phyloP scores from a whole-genome alignment of 345 rosid species.

The Eutrema japonicum region DNA sequence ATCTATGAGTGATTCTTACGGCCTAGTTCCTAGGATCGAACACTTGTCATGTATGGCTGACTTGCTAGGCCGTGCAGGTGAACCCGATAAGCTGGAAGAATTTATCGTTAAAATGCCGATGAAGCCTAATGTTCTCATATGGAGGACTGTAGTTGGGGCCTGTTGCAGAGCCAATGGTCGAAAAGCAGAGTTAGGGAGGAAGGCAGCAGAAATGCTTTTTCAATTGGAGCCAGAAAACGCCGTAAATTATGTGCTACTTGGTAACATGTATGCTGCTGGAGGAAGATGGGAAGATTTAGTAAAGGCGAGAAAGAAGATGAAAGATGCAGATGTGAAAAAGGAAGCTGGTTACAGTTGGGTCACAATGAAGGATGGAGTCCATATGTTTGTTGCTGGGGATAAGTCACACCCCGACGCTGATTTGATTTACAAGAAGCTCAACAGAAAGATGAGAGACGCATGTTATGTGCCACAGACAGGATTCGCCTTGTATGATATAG shows the following conservation, averaged over 20 bases:
- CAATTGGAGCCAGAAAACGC: conserved; percentile 83
- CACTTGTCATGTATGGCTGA: conserved; percentile 94
- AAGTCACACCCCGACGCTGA: conserved; percentile 67
- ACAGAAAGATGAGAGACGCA: conserved; percentile 67
- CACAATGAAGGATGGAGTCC: conserved; percentile 88
- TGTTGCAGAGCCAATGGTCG: conserved; percentile 70
- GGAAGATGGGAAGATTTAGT: conserved; percentile 85
- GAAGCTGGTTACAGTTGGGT: conserved; percentile 99
- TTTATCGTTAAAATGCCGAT: conserved; percentile 71
- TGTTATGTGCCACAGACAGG: conserved; percentile 81
- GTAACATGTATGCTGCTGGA: conserved; percentile 88
- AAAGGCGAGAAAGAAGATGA: conserved; percentile 72
- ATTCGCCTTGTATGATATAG: conserved; percentile 78
- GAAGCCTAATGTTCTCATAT: conserved; percentile 77
- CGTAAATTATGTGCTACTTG: conserved; percentile 82
- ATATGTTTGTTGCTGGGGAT: conserved; percentile 85
- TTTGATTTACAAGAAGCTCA: conserved; percentile 69
- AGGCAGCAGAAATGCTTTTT: conserved; percentile 79
- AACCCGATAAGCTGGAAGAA: conserved; percentile 68
- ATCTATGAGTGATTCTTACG: conserved; percentile 64
- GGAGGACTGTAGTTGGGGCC: conserved; percentile 92
- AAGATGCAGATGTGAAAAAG: conserved; percentile 71
- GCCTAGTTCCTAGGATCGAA: conserved; percentile 71
- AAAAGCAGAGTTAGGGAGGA: conserved; percentile 67
- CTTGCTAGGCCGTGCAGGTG: conserved; percentile 87